A percentile compares a stretch with the other conserved stretches of the same genome.
Conservation (phyloP, 2,329 filamentous ascomycete genomes). For the Fusarium sambucinum region DNA sequence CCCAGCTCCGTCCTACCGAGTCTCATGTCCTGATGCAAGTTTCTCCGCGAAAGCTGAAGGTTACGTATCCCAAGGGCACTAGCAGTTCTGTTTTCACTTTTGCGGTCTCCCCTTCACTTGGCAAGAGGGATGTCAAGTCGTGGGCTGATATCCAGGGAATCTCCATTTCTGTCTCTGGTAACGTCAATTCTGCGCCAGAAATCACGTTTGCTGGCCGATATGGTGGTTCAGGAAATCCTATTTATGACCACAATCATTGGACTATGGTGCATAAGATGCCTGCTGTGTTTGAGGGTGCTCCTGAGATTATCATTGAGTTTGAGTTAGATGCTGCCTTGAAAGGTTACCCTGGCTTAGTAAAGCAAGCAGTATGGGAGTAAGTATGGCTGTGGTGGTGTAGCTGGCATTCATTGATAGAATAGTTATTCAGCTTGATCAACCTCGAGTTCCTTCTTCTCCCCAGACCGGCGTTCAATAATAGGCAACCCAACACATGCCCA, state of each 20-base stretch:
- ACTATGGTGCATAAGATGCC: conserved; percentile 10
- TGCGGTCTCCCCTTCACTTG: conserved; percentile 14
- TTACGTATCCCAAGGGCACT: neutral
- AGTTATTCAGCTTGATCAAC: too few relatives aligned
- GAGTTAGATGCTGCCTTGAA: neutral
- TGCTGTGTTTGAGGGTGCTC: conserved; percentile 3
- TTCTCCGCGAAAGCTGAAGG: conserved; percentile 7
- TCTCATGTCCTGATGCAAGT: conserved; percentile 19
- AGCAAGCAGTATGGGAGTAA: too few relatives aligned
- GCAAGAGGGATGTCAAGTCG: conserved; percentile 17
- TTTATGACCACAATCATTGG: conserved; percentile 21
- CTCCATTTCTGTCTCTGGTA: conserved; percentile 17
- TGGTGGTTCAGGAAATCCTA: conserved; percentile 13
- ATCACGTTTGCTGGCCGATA: conserved; percentile 20
- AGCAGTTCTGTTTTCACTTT: conserved; percentile 22
- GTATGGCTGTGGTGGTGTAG: too few relatives aligned
- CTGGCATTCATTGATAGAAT: too few relatives aligned
- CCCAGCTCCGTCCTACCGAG: conserved; percentile 15
- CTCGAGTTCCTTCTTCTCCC: too few relatives aligned
- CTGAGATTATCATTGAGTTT: conserved; percentile 24
- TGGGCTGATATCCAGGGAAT: conserved; percentile 16
- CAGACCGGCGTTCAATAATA: too few relatives aligned
- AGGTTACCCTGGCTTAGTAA: too few relatives aligned
- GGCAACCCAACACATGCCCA: too few relatives aligned
- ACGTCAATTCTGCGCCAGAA: neutral